phyloP scores from a whole-genome alignment of 2,329 filamentous ascomycete species.

The Aschersonia sp. region DNA sequence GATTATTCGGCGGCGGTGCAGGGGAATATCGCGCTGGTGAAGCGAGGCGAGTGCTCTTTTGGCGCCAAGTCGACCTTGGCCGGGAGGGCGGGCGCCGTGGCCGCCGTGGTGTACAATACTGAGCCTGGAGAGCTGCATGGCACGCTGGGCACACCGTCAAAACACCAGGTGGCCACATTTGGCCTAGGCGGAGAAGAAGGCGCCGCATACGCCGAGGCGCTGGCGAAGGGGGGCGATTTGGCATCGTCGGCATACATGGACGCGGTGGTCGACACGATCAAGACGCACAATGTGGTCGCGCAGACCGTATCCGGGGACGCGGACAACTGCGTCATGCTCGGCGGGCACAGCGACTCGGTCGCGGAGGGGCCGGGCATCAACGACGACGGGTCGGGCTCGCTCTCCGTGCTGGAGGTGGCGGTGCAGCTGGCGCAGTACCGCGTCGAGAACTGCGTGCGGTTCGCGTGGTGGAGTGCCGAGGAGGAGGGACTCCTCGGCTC shows the following conservation, averaged over 20 bases:
- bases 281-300: conserved; percentile 46
- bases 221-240: conserved; percentile 35
- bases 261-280: conserved; percentile 36
- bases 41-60: conserved; percentile 57
- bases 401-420: conserved; percentile 48
- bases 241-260: conserved; percentile 46
- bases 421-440: conserved; percentile 40
- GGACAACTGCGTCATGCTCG: conserved; percentile 51
- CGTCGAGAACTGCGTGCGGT: conserved; percentile 52
- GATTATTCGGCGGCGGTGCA: conserved; percentile 47
- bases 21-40: conserved; percentile 56
- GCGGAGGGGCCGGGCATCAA: conserved; percentile 58
- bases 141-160: conserved; percentile 49
- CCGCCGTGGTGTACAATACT: conserved; percentile 64
- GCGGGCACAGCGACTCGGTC: conserved; percentile 50
- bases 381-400: conserved; percentile 57
- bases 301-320: conserved; percentile 45
- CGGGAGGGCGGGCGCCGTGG: conserved; percentile 53
- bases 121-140: conserved; percentile 47
- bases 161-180: conserved; percentile 52
- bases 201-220: conserved; percentile 34
- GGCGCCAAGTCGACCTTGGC: conserved; percentile 56
- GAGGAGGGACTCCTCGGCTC: conserved; percentile 53
- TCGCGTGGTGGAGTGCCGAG: conserved; percentile 55
- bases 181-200: conserved; percentile 49